Percentiles rank a stretch among this genome's conserved stretches.
These are phyloP conservation scores for Trichocomaceae sp. DNA, from an alignment of 2,329 filamentous ascomycete species.

Conservation along the genomic window DNA sequence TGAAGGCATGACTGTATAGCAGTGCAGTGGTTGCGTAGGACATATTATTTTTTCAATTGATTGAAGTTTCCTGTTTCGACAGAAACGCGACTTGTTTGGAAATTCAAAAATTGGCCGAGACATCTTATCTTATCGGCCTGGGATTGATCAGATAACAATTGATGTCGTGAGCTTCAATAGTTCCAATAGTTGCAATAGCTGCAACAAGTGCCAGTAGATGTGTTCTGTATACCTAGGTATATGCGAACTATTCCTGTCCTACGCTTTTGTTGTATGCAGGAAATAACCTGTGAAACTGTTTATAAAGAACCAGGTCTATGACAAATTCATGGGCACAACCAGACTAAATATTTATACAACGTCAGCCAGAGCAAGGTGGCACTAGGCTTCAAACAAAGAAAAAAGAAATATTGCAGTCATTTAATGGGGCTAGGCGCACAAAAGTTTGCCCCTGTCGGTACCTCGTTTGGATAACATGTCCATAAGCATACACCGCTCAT, in stretches of 20 bases:
- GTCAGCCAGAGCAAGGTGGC: background rate
- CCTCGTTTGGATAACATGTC: background rate
- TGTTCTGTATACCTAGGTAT: background rate
- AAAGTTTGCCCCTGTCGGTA: background rate
- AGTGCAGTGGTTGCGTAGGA: background rate
- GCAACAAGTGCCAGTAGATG: background rate
- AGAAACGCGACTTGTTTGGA: slow-evolving; percentile 2
- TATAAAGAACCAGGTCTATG: background rate
- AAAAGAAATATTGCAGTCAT: background rate
- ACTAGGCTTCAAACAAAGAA: background rate
- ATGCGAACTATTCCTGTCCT: no score
- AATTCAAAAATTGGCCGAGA: no score
- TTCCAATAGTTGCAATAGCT: background rate
- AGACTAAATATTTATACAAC: background rate
- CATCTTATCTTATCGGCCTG: slow-evolving; percentile 9
- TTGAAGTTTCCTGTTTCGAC: background rate
- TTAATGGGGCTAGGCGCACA: background rate
- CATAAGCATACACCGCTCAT: background rate
- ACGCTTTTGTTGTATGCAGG: background rate
- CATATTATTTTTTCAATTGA: background rate
- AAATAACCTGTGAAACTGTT: background rate
- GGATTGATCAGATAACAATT: background rate
- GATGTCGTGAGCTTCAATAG: background rate
- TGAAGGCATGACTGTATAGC: slow-evolving; percentile 32
- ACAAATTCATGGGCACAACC: background rate